A percentile compares a stretch with the other conserved stretches of the same genome.
phyloP scores from a whole-genome alignment of 2,329 filamentous ascomycete genomes.

The Botrytis galanthina region DNA sequence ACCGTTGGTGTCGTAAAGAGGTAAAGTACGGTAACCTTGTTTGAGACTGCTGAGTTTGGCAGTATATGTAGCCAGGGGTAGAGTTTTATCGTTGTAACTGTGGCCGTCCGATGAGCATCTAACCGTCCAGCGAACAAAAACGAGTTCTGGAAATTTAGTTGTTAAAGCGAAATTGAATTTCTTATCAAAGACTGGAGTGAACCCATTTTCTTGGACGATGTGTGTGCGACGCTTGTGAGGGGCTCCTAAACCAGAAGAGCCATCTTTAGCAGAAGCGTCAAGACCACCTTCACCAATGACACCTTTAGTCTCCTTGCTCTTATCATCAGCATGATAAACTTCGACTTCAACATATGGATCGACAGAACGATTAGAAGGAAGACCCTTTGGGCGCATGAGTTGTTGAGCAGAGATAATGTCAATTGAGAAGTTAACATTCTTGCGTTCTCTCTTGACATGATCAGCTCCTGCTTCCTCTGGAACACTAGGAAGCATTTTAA shows the following conservation, averaged over 20 bases:
- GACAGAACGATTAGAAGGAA: constrained; percentile 71
- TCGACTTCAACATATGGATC: constrained; percentile 96
- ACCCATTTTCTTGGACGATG: constrained; percentile 83
- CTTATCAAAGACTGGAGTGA: constrained; percentile 85
- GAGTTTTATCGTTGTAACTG: constrained; percentile 60
- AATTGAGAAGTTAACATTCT: constrained; percentile 80
- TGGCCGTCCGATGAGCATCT: constrained; percentile 80
- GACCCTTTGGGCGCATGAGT: constrained; percentile 75
- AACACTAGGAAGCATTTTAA: constrained; percentile 56
- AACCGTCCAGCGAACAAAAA: constrained; percentile 91
- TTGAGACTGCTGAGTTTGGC: constrained; percentile 88
- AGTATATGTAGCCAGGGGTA: constrained; percentile 81
- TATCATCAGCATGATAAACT: constrained; percentile 91
- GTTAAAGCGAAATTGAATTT: constrained; percentile 77
- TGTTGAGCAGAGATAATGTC: constrained; percentile 93
- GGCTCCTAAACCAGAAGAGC: constrained; percentile 64
- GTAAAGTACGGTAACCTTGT: constrained; percentile 88
- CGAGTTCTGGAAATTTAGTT: constrained; percentile 90
- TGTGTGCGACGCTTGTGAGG: constrained; percentile 77
- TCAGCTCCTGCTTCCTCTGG: constrained; percentile 50
- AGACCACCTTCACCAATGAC: constrained; percentile 63
- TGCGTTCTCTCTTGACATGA: constrained; percentile 69
- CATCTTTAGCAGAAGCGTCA: constrained; percentile 62
- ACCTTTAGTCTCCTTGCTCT: constrained; percentile 80
- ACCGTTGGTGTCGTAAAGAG: constrained; percentile 81